A percentile compares a stretch with the other conserved stretches of the same genome.
Conservation (phyloP, 192 early-diverging fungal species). For the Diversispora epigaea region DNA sequence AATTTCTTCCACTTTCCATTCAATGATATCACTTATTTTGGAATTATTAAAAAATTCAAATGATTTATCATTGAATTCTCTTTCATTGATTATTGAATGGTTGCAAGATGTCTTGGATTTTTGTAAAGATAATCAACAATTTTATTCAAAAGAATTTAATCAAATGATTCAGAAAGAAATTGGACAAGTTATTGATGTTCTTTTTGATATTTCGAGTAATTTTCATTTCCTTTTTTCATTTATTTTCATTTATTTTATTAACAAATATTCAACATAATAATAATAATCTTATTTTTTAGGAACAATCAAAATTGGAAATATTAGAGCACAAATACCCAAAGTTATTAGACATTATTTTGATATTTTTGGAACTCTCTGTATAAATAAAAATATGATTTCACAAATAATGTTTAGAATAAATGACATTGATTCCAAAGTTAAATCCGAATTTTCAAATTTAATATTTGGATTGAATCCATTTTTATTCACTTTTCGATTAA, state of each 20-base stretch:
- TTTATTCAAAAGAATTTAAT: not conserved
- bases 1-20: not conserved
- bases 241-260: no score
- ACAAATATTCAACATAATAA: no score
- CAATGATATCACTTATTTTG: constrained; percentile 7
- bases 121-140: not conserved
- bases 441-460: not conserved
- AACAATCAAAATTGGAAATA: constrained; percentile 18
- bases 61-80: constrained; percentile 8
- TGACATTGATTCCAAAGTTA: not conserved
- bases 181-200: not conserved
- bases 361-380: constrained; percentile 34
- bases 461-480: no score
- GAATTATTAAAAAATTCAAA: not conserved
- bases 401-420: constrained; percentile 23
- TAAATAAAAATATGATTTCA: not conserved
- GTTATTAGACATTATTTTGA: constrained; percentile 32
- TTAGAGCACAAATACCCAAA: constrained; percentile 24
- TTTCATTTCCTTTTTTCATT: not conserved
- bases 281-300: no score
- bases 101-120: constrained; percentile 16
- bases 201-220: not conserved
- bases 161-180: not conserved
- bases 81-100: constrained; percentile 18
- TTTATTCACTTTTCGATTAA: not conserved